Conservation (phyloP, 345 rosid species). For the Hibiscus mutabilis region DNA sequence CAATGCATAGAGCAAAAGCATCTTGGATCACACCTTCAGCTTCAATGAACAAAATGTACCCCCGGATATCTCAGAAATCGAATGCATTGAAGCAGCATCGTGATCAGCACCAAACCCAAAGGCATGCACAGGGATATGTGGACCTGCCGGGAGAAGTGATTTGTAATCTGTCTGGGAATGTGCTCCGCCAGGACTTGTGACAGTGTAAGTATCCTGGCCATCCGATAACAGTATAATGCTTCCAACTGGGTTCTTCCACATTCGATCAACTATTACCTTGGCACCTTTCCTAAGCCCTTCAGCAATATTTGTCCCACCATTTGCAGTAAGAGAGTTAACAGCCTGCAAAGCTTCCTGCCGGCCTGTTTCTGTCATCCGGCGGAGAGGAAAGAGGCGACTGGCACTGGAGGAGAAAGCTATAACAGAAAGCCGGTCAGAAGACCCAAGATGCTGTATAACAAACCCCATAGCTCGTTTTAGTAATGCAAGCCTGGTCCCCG, state of each 20-base stretch:
- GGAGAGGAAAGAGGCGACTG: constrained; percentile 83
- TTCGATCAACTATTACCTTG: constrained; percentile 67
- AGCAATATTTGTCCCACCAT: constrained; percentile 94
- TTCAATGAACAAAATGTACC: constrained; percentile 96
- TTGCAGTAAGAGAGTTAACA: constrained; percentile 69
- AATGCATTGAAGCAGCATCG: constrained; percentile 89
- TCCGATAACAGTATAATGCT: constrained; percentile 85
- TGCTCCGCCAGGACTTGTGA: constrained; percentile 36
- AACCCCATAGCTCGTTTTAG: constrained; percentile 98
- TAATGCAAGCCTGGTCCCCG: constrained; percentile 86
- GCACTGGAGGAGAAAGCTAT: constrained; percentile 90
- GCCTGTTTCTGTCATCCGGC: constrained; percentile 74
- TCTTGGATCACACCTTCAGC: constrained; percentile 87
- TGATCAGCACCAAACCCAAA: constrained; percentile 95
- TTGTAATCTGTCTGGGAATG: constrained; percentile 33
- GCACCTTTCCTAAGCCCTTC: constrained; percentile 91
- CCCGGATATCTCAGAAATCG: constrained; percentile 73
- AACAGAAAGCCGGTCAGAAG: constrained; percentile 86
- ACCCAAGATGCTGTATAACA: constrained; percentile 90
- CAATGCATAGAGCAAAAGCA: constrained; percentile 98
- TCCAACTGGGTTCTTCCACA: constrained; percentile 72
- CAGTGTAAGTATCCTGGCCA: constrained; percentile 85
- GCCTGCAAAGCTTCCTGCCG: constrained; percentile 77
- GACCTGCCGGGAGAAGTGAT: constrained; percentile 60
- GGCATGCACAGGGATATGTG: constrained; percentile 76